phyloP scores from a whole-genome alignment of 176 grass and related monocot genomes.

The Oropetium thomaeum region DNA sequence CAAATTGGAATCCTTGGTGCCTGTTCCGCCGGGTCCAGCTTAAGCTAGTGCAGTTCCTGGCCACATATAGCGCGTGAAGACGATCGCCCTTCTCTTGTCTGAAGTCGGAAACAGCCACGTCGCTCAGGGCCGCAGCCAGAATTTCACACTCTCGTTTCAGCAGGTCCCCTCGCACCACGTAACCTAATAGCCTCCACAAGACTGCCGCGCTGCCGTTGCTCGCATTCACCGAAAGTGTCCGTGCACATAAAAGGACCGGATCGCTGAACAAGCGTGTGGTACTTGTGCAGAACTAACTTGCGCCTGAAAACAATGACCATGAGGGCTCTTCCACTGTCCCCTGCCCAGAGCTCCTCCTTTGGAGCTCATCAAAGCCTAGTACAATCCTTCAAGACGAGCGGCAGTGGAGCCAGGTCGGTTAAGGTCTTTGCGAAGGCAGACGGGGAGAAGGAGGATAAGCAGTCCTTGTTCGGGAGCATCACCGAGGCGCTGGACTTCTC shows the following conservation, averaged over 20 bases:
- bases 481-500: conserved; percentile 92
- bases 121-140: conserved; percentile 12
- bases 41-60: conserved; percentile 13
- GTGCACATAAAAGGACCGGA: conserved; percentile 6
- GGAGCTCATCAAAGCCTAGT: conserved; percentile 28
- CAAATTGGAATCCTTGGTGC: too few species aligned
- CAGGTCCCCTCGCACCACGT: conserved; percentile 67
- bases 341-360: conserved; percentile 48
- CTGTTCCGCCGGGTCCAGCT: too few species aligned
- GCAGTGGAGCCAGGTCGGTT: conserved; percentile 3
- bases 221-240: background rate
- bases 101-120: conserved; percentile 24
- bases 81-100: conserved; percentile 11
- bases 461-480: conserved; percentile 80
- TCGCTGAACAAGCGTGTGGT: background rate
- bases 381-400: conserved; percentile 17
- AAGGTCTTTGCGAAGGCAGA: conserved; percentile 50
- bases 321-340: conserved; percentile 54
- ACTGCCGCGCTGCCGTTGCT: background rate
- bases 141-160: conserved; percentile 39
- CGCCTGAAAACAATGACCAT: conserved; percentile 44
- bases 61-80: conserved; percentile 24
- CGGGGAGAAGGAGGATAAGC: conserved; percentile 46
- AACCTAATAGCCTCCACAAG: conserved; percentile 41
- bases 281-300: conserved; percentile 12